Percentiles rank a stretch among this genome's conserved stretches.
Conservation (phyloP, 441 rosid genomes). For the Cnidoscolus chayamansa region DNA sequence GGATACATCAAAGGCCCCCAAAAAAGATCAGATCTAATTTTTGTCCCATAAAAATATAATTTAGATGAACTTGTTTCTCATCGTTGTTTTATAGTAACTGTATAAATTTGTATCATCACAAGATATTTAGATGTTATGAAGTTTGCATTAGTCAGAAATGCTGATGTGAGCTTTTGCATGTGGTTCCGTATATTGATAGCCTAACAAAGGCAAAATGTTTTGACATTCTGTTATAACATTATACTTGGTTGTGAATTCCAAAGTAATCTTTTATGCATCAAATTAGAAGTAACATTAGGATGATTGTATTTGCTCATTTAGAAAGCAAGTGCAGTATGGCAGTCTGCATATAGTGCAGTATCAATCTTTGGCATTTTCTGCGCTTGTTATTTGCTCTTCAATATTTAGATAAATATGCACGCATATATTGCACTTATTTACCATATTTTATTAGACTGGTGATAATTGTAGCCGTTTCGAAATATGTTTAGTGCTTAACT, state of each 20-base stretch:
- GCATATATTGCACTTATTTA: background rate
- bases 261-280: background rate
- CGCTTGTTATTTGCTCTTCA: background rate
- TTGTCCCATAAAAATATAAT: background rate
- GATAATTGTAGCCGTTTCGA: slow-evolving; percentile 18
- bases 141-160: background rate
- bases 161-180: background rate
- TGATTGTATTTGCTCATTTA: background rate
- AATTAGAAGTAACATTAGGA: background rate
- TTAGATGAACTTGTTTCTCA: slow-evolving; percentile 6
- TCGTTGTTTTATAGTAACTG: slow-evolving; percentile 13
- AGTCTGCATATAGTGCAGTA: background rate
- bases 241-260: slow-evolving; percentile 2
- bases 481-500: slow-evolving; percentile 16
- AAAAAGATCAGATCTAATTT: background rate
- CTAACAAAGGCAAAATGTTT: background rate
- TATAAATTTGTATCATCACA: slow-evolving; percentile 7
- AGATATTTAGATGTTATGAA: background rate
- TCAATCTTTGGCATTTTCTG: background rate
- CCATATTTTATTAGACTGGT: background rate
- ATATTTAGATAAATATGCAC: background rate
- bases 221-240: background rate
- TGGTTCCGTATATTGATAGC: background rate
- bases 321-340: background rate
- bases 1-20: background rate